phyloP scores from a whole-genome alignment of 306 rosid species.

The Vigna unguiculata region DNA sequence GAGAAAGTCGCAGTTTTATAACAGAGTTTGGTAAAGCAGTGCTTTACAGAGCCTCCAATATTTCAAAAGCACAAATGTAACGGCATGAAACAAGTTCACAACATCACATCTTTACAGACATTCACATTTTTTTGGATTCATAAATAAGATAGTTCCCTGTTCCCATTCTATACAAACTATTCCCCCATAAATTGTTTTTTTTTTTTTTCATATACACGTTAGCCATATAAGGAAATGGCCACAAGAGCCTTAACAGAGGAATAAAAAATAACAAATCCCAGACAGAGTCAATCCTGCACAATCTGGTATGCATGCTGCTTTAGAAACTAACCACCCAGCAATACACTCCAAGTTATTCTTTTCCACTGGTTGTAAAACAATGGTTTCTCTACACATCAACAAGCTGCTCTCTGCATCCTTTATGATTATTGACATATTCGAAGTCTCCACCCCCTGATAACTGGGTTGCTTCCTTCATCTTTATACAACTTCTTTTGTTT shows the following conservation, averaged over 20 bases:
- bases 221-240: slow-evolving; percentile 51
- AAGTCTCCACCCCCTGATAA: slow-evolving; percentile 32
- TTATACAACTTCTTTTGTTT: slow-evolving; percentile 39
- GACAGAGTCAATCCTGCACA: slow-evolving; percentile 62
- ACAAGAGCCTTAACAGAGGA: slow-evolving; percentile 48
- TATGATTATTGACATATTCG: slow-evolving; percentile 44
- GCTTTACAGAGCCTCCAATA: slow-evolving; percentile 28
- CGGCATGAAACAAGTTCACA: slow-evolving; percentile 28
- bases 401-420: slow-evolving; percentile 59
- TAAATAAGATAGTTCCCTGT: slow-evolving; percentile 41
- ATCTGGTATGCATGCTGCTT: slow-evolving; percentile 56
- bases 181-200: slow-evolving; percentile 39
- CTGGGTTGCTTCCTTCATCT: slow-evolving; percentile 37
- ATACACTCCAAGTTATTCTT: slow-evolving; percentile 66
- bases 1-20: neutral
- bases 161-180: slow-evolving; percentile 56
- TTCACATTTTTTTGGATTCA: slow-evolving; percentile 33
- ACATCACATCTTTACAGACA: slow-evolving; percentile 47
- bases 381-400: slow-evolving; percentile 61
- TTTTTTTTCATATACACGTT: slow-evolving; percentile 49
- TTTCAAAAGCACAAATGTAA: slow-evolving; percentile 17
- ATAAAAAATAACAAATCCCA: slow-evolving; percentile 48
- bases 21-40: neutral
- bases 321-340: slow-evolving; percentile 60
- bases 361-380: slow-evolving; percentile 60